phyloP scores from a whole-genome alignment of 495 filamentous ascomycete species.

The Penicillium paxilli region DNA sequence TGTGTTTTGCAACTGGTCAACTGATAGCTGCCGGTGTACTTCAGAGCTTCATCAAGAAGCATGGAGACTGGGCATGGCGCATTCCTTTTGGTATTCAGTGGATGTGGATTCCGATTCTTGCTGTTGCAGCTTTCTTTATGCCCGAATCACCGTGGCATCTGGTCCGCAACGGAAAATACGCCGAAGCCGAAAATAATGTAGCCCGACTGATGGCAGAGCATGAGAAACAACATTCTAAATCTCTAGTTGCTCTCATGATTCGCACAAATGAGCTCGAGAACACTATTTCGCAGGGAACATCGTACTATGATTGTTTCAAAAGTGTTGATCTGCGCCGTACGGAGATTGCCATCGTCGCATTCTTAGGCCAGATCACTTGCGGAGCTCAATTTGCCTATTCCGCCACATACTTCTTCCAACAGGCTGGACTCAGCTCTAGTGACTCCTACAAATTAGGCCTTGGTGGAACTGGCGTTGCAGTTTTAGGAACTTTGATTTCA shows the following conservation, averaged over 20 bases:
- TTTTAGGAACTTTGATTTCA: constrained; percentile 50
- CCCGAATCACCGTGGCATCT: constrained; percentile 53
- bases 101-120: constrained; percentile 2
- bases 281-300: constrained; percentile 25
- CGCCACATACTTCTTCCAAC: constrained; percentile 47
- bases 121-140: constrained; percentile 37
- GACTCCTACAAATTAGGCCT: constrained; percentile 29
- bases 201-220: constrained; percentile 29
- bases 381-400: constrained; percentile 32
- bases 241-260: constrained; percentile 43
- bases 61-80: constrained; percentile 1
- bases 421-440: constrained; percentile 30
- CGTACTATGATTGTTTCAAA: constrained; percentile 43
- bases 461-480: constrained; percentile 44
- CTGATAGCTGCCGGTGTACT: constrained; percentile 5
- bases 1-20: constrained; percentile 52
- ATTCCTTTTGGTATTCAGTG: background rate
- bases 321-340: constrained; percentile 40
- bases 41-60: background rate
- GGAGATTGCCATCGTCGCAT: constrained; percentile 33
- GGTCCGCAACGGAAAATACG: constrained; percentile 30
- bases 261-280: constrained; percentile 40
- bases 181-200: constrained; percentile 49
- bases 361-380: constrained; percentile 28
- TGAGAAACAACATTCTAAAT: constrained; percentile 26